Conservation (phyloP, 768 basidiomycete species). For the Russula earlei region DNA sequence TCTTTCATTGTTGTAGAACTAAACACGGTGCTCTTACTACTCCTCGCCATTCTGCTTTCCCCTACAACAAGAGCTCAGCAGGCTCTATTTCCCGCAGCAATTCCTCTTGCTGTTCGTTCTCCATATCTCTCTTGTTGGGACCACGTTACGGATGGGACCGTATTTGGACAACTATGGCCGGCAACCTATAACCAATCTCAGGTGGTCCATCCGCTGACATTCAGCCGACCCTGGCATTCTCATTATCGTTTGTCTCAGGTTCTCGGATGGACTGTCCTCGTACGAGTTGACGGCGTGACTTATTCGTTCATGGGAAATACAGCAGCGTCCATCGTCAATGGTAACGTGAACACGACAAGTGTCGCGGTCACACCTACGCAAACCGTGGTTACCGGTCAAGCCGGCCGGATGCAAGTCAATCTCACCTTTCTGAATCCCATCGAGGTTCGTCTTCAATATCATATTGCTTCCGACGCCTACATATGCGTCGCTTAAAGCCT, state of each 20-base stretch:
- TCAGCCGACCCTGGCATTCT: neutral
- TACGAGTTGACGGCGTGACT: too few relatives aligned
- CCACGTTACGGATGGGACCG: neutral
- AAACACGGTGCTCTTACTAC: neutral
- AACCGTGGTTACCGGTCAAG: too few relatives aligned
- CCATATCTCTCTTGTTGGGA: too few relatives aligned
- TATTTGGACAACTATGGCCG: constrained; percentile 18
- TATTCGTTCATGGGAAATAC: too few relatives aligned
- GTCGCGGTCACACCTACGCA: too few relatives aligned
- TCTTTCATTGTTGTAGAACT: neutral
- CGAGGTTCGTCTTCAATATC: neutral
- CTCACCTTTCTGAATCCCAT: too few relatives aligned
- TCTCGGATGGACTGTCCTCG: too few relatives aligned
- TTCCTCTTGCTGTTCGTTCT: too few relatives aligned
- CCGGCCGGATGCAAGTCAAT: too few relatives aligned
- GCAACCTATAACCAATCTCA: constrained; percentile 3
- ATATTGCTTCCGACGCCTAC: neutral
- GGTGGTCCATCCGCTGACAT: neutral
- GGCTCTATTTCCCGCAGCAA: constrained; percentile 20
- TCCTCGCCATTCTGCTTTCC: neutral
- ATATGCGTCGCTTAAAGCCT: constrained; percentile 22
- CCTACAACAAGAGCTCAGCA: neutral
- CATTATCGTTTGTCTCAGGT: neutral
- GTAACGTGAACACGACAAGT: too few relatives aligned
- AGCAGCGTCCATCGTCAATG: too few relatives aligned